These are phyloP conservation scores for Botrytis pseudocinerea DNA, from an alignment of 2,329 filamentous ascomycete species.

Conservation along the genomic window DNA sequence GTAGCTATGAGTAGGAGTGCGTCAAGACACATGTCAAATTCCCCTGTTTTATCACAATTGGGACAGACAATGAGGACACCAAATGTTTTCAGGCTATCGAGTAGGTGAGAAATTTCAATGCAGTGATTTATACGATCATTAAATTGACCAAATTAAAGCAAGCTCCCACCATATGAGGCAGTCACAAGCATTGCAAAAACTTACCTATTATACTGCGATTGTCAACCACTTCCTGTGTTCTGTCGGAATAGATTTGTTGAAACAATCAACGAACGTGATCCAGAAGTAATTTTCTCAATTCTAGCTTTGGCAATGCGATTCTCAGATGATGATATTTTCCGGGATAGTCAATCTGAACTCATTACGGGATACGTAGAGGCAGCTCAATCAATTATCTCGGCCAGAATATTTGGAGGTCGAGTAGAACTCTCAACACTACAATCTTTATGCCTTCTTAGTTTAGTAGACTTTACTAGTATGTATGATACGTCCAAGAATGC, in stretches of 20 bases:
- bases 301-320: conserved; percentile 49
- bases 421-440: conserved; percentile 46
- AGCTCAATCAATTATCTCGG: conserved; percentile 40
- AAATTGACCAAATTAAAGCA: conserved; percentile 26
- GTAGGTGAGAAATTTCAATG: conserved; percentile 23
- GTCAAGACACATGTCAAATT: conserved; percentile 23
- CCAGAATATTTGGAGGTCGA: conserved; percentile 41
- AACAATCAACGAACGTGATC: conserved; percentile 44
- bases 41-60: conserved; percentile 8
- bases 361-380: conserved; percentile 44
- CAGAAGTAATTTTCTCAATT: conserved; percentile 42
- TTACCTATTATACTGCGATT: conserved; percentile 51
- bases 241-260: conserved; percentile 45
- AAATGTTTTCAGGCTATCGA: conserved; percentile 19
- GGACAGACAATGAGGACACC: conserved; percentile 11
- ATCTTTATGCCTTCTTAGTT: conserved; percentile 43
- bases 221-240: conserved; percentile 52
- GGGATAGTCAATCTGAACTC: conserved; percentile 32
- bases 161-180: conserved; percentile 44
- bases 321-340: conserved; percentile 37
- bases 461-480: conserved; percentile 44
- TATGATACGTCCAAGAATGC: background rate
- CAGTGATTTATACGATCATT: background rate
- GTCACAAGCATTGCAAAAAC: conserved; percentile 44
- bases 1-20: conserved; percentile 22